Evolutionary conservation across 1,284 basidiomycete genomes (phyloP), one percentile per base, ranked within the genome.

Genomic region (Boletus semigastroideus): DNA sequence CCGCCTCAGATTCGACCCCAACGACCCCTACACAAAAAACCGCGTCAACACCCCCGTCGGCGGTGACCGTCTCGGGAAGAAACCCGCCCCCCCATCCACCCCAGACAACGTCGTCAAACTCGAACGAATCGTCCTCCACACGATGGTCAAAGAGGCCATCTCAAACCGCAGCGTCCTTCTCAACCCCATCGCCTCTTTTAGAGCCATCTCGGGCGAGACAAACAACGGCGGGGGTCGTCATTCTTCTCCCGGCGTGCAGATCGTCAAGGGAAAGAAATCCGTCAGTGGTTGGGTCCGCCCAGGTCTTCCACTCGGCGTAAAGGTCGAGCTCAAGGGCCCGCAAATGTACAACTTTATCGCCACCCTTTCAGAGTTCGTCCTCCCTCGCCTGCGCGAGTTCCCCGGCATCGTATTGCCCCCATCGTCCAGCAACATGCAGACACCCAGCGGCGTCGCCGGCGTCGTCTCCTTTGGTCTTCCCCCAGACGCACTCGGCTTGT

Each of bases 301-400:
- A 0, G 90, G 91, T 22, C 74, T 92, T 60, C 93, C 96, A 1
- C 75, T 91, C 28, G 92, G 93, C 51, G 92, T 84, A 58, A 94
- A 94, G 74, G 94, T 98, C 56, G 90, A 92, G 63, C 73, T 99
- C 59, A 85, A 84, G 63, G 95, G 94, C 10, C 86, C 90, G 46
- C 83, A 87, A 57, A 98, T 98, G 88, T 98, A 93, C 76, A 89
- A 94, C 62, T 98, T 99, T 72, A 75, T 99, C 54, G 86, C 87
- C 56, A 85, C 84, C 8, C 82, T 99, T 59, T 84, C 87, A 61
- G 94, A 98, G 62, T 98, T 98, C 68, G 96, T 99, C 47, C 77
- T 98, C 20, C 97, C 96, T 3, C 84, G 96, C 20, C 72, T 98
- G 58, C 83, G 95, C 62, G 94, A 97, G 61, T 99, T 94, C 75